Base-by-base conservation (phyloP, 192 early-diverging fungal genomes). In the Linnemannia elongata region DNA sequence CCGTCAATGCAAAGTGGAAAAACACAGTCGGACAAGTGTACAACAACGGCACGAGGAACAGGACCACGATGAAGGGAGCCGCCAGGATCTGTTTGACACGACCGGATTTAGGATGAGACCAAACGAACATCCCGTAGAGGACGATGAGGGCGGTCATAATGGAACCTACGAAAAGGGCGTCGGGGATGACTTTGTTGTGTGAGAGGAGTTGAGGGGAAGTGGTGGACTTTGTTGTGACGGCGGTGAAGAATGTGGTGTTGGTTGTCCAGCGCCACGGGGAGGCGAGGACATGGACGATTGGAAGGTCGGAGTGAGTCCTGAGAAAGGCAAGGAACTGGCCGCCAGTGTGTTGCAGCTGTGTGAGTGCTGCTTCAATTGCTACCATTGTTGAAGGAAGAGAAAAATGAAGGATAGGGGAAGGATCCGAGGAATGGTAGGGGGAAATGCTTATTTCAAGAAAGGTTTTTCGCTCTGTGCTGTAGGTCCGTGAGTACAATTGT, bases 61-160 rank as follows among this genome's bases (percentile, higher is more conserved):
- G n/a, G 20, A 47, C 49, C 33, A 69, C 1, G 6, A 85, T n/a
- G 24, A 85, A 30, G 12, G 77, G 77, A 4, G 73, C 41, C 15
- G 83, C 83, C 3, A 80, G 1, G 15, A 73, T 44, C 49, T 85
- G 83, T 35, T 85, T 85, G 17, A 17, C 42, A 9, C 73, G 78
- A 36, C 72, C 45, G 6, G 78, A 54, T 35, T 57, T 74, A 27
- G 78, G 74, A 57, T 45, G 71, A 2, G 83, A 78, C 39, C 39
- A 63, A 6, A 85, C 49, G 7, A 76, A 75, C 17, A 85, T 33
- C 2, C 17, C 27, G 41, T 76, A 85, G 30, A 80, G 74, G 10
- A 75, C 35, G 45, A 63, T 41, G 22, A 85, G 63, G 20, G 36
- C 57, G 35, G 35, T 44, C 74, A 75, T 27, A n/a, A 49, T 80